phyloP scores from a whole-genome alignment of 2,329 filamentous ascomycete genomes.

The Apiospora pterosperma region DNA sequence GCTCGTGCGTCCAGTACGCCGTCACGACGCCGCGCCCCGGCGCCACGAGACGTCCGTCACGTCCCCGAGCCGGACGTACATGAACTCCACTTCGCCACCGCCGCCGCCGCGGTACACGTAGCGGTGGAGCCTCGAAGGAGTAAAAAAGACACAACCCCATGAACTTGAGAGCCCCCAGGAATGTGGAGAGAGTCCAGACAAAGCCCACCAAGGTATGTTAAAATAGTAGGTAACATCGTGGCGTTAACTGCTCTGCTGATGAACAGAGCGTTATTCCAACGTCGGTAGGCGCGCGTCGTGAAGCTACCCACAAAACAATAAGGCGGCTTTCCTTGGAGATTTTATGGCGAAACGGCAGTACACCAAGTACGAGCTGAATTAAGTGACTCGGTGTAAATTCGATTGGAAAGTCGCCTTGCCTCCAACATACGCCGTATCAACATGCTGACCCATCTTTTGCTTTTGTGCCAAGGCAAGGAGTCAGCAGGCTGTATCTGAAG shows the following conservation, averaged over 20 bases:
- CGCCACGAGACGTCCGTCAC: not conserved
- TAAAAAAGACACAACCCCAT: not conserved
- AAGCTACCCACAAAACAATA: not conserved
- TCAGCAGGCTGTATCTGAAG: no score
- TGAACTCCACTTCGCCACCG: not conserved
- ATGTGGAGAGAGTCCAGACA: not conserved
- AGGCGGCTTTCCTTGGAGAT: not conserved
- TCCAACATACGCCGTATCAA: no score
- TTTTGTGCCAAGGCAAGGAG: no score
- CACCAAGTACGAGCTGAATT: no score
- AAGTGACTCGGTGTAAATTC: no score
- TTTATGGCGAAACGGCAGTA: no score
- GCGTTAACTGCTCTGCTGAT: not conserved
- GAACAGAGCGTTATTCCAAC: not conserved
- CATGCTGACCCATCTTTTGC: no score
- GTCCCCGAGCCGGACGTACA: not conserved
- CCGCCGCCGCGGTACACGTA: not conserved
- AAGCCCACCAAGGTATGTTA: not conserved
- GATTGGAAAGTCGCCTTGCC: no score
- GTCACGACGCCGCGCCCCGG: not conserved
- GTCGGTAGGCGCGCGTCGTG: not conserved
- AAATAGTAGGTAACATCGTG: not conserved
- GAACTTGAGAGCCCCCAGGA: not conserved
- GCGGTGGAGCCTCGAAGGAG: not conserved
- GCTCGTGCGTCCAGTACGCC: not conserved